A percentile compares a stretch with the other conserved stretches of the same genome.
phyloP scores from a whole-genome alignment of 345 rosid genomes.

The Acer campestre region DNA sequence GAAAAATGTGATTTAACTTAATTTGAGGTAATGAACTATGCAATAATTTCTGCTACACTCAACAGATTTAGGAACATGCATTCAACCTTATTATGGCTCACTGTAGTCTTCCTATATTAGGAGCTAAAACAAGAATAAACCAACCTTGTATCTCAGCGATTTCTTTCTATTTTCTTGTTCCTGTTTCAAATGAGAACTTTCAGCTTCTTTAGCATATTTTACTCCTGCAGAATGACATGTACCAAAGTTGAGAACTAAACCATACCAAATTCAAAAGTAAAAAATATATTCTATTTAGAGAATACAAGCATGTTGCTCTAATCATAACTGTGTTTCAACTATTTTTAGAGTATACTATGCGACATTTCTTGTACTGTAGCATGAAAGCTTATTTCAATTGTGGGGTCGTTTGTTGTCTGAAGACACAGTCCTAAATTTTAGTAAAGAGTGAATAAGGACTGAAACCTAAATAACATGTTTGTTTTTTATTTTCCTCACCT shows the following conservation, averaged over 20 bases:
- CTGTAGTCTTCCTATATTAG: background rate
- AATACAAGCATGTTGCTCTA: background rate
- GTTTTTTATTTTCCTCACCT: too few relatives aligned
- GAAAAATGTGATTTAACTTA: background rate
- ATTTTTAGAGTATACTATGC: background rate
- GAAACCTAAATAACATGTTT: too few relatives aligned
- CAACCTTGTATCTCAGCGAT: slow-evolving; percentile 68
- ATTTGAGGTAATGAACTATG: background rate
- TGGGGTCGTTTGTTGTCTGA: too few relatives aligned
- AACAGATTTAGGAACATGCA: too few relatives aligned
- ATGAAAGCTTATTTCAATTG: background rate
- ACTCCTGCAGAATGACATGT: slow-evolving; percentile 31
- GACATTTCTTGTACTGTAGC: background rate
- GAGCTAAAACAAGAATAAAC: slow-evolving; percentile 16
- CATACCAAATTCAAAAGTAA: slow-evolving; percentile 4
- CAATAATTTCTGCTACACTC: too few relatives aligned
- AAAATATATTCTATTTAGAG: background rate
- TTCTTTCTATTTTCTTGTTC: slow-evolving; percentile 60
- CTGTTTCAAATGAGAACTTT: slow-evolving; percentile 60
- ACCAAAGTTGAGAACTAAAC: slow-evolving; percentile 7
- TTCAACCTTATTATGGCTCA: too few relatives aligned
- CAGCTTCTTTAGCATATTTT: slow-evolving; percentile 46
- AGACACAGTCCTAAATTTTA: too few relatives aligned
- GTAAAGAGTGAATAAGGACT: too few relatives aligned
- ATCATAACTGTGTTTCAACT: slow-evolving; percentile 5